These are phyloP conservation scores for Suaeda aralocaspica DNA, from an alignment of 148 eudicot genomes.

Conservation along the genomic window DNA sequence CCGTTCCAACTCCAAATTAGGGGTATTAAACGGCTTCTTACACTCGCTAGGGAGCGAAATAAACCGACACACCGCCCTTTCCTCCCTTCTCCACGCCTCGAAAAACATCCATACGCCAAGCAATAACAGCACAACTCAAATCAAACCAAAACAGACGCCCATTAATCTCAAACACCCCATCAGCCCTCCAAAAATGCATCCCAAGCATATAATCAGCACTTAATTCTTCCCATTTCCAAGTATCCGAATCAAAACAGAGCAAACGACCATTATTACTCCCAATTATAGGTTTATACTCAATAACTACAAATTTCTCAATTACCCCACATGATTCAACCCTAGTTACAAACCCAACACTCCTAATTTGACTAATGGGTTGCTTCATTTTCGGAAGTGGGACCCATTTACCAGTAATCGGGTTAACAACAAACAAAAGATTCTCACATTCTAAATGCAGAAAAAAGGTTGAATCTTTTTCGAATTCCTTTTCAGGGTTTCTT, in stretches of 20 bases:
- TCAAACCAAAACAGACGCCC: slow-evolving; percentile 12
- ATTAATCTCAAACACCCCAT: background rate
- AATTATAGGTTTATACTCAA: no score
- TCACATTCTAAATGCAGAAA: background rate
- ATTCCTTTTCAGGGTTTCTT: slow-evolving; percentile 1
- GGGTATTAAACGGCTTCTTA: background rate
- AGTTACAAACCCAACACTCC: no score
- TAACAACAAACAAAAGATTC: background rate
- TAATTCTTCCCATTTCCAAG: no score
- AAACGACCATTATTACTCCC: no score
- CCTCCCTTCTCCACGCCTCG: background rate
- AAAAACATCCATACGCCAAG: slow-evolving; percentile 3
- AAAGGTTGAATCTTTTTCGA: background rate
- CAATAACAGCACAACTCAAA: background rate
- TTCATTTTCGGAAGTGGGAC: background rate
- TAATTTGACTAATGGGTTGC: background rate
- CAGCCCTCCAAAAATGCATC: background rate
- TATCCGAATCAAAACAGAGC: no score
- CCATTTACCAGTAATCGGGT: slow-evolving; percentile 10
- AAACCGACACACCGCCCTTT: no score
- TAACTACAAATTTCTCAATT: no score
- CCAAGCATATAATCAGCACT: no score
- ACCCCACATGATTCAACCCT: no score
- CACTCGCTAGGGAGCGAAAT: background rate
- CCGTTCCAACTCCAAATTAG: background rate